phyloP scores from a whole-genome alignment of 192 early-diverging fungal genomes.

The Glomus cerebriforme region DNA sequence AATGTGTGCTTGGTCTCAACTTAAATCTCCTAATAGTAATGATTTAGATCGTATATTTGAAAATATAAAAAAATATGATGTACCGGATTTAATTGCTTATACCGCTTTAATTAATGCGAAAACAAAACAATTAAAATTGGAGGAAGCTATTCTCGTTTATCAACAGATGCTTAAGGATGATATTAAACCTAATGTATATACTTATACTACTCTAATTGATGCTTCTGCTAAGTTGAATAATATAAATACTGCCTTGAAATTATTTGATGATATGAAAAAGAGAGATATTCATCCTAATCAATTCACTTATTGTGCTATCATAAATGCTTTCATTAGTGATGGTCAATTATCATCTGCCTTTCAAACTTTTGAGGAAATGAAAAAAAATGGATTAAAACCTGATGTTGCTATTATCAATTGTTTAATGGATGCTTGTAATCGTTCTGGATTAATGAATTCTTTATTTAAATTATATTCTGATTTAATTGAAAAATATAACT shows the following conservation, averaged over 20 bases:
- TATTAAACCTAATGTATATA: conserved; percentile 22
- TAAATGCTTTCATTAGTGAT: conserved; percentile 2
- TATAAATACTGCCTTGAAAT: neutral
- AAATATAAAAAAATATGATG: conserved; percentile 7
- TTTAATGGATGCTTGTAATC: conserved; percentile 31
- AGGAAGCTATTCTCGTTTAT: neutral
- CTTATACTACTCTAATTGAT: conserved; percentile 19
- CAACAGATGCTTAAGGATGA: conserved; percentile 24
- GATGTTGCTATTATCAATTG: conserved; percentile 23
- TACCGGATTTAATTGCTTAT: conserved; percentile 27
- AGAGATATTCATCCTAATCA: conserved; percentile 6
- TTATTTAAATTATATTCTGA: conserved; percentile 18
- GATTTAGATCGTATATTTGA: conserved; percentile 11
- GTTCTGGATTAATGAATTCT: neutral
- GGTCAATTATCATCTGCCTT: conserved; percentile 1
- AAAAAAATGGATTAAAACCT: conserved; percentile 1
- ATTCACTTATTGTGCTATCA: conserved; percentile 25
- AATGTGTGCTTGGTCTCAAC: neutral
- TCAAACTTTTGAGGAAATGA: neutral
- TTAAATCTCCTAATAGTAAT: neutral
- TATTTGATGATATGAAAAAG: conserved; percentile 23
- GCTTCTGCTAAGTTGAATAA: conserved; percentile 4
- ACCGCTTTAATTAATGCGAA: conserved; percentile 21
- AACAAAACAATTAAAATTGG: neutral
- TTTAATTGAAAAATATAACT: neutral